A percentile compares a stretch with the other conserved stretches of the same genome.
Conservation (phyloP, 352 stramenopile species). For the Globisporangium takayamanum region DNA sequence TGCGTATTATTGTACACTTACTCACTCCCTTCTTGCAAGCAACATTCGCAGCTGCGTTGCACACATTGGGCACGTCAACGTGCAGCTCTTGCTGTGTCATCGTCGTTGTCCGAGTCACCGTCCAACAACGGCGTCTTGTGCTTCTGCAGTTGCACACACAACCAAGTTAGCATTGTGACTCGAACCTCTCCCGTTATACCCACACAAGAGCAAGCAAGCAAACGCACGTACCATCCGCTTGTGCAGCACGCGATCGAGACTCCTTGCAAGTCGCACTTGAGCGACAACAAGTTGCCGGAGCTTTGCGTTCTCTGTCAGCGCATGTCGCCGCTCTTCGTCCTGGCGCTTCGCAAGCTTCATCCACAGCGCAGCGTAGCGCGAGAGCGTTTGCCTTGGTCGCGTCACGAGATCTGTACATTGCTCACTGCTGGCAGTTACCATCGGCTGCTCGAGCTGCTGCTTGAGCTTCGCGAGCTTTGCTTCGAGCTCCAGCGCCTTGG, state of each 20-base stretch:
- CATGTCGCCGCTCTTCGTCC: conserved; percentile 7
- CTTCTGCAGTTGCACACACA: background rate
- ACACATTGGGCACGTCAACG: background rate
- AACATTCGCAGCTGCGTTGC: background rate
- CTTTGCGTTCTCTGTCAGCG: conserved; percentile 11
- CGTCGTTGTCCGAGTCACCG: background rate
- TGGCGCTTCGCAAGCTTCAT: conserved; percentile 16
- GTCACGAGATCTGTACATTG: conserved; percentile 1
- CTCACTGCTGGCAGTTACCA: background rate
- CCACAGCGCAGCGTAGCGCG: conserved; percentile 12
- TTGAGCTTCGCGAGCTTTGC: conserved; percentile 12
- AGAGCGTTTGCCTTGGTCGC: conserved; percentile 3
- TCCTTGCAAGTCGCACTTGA: conserved; percentile 11
- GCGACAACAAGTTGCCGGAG: conserved; percentile 8
- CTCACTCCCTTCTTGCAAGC: too few species aligned
- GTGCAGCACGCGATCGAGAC: conserved; percentile 12
- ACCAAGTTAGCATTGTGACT: background rate
- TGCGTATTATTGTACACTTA: too few species aligned
- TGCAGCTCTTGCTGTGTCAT: background rate
- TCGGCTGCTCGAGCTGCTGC: conserved; percentile 10
- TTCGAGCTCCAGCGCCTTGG: conserved; percentile 23
- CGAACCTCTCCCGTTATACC: background rate
- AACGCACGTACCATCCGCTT: conserved; percentile 13
- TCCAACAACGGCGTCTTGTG: conserved; percentile 1
- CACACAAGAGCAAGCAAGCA: background rate